These are phyloP conservation scores for Rhizopogon vulgaris DNA, from an alignment of 768 basidiomycete species.

Conservation along the genomic window DNA sequence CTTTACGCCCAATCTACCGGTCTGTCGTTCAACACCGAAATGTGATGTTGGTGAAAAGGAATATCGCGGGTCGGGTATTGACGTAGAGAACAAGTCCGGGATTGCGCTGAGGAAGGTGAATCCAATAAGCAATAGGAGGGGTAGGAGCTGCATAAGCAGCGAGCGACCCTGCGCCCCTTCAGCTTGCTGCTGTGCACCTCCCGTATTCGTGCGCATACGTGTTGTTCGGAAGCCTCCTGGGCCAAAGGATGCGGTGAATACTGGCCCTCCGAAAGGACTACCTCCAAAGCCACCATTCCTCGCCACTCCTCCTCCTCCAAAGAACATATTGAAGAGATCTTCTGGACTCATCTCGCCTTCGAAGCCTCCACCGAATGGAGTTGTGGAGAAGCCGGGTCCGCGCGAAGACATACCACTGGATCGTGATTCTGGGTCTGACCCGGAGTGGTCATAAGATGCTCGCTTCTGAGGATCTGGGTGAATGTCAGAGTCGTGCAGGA, in stretches of 20 bases:
- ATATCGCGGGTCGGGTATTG: slow-evolving; percentile 75
- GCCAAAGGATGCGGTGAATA: slow-evolving; percentile 78
- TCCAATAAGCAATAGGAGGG: slow-evolving; percentile 74
- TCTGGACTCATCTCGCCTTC: slow-evolving; percentile 91
- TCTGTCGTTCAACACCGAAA: slow-evolving; percentile 67
- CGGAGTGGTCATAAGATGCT: slow-evolving; percentile 76
- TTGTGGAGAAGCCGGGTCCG: slow-evolving; percentile 43
- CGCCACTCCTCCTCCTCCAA: slow-evolving; percentile 62
- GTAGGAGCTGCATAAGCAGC: slow-evolving; percentile 70
- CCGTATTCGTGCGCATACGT: slow-evolving; percentile 42
- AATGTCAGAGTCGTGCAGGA: background rate
- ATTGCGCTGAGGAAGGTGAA: slow-evolving; percentile 82
- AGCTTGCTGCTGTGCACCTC: slow-evolving; percentile 29
- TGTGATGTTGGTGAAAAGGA: slow-evolving; percentile 57
- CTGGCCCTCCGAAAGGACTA: slow-evolving; percentile 39
- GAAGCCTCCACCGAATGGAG: slow-evolving; percentile 49
- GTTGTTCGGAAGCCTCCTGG: slow-evolving; percentile 77
- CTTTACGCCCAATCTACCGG: slow-evolving; percentile 59
- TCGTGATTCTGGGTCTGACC: slow-evolving; percentile 85
- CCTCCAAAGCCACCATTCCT: slow-evolving; percentile 45
- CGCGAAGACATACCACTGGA: slow-evolving; percentile 61
- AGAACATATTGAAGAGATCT: slow-evolving; percentile 98
- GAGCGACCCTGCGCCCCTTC: slow-evolving; percentile 47
- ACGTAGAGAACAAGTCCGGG: slow-evolving; percentile 66
- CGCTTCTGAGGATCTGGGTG: slow-evolving; percentile 78